phyloP scores from a whole-genome alignment of 2,329 filamentous ascomycete species.

The Geosmithia putterillii region DNA sequence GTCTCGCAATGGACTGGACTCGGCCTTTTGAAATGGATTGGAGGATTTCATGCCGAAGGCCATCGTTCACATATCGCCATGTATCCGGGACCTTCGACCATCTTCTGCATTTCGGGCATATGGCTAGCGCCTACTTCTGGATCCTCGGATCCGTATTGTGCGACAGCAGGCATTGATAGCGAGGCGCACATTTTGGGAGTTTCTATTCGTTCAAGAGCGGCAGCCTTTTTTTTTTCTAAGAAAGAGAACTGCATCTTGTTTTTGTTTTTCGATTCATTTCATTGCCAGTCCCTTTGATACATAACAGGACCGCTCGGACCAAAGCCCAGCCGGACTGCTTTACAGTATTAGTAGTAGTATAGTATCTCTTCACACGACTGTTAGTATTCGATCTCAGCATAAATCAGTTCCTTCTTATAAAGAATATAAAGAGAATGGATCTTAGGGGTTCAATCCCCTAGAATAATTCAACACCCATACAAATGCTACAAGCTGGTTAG shows the following conservation, averaged over 20 bases:
- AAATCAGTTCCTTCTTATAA: neutral
- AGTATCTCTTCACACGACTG: neutral
- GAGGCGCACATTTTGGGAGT: constrained; percentile 18
- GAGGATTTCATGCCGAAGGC: neutral
- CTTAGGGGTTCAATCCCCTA: neutral
- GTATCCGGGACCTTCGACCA: neutral
- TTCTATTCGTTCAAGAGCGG: constrained; percentile 10
- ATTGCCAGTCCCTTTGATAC: neutral
- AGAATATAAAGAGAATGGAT: neutral
- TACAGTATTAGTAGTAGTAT: too few relatives aligned
- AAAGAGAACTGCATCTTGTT: neutral
- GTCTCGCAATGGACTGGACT: constrained; percentile 85
- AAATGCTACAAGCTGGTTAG: neutral
- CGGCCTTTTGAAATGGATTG: constrained; percentile 52
- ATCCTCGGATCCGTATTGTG: constrained; percentile 3
- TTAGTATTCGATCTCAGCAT: neutral
- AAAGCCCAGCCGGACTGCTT: neutral
- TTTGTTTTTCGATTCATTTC: neutral
- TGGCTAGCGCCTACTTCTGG: neutral
- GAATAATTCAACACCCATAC: neutral
- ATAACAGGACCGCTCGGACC: neutral
- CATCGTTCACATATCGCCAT: neutral
- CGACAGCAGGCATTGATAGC: constrained; percentile 18
- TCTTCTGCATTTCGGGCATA: neutral
- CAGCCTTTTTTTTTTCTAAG: constrained; percentile 4